Percentiles rank a stretch among this genome's conserved stretches.
Conservation (phyloP, 495 filamentous ascomycete genomes). For the Penicillium macrosclerotiorum region DNA sequence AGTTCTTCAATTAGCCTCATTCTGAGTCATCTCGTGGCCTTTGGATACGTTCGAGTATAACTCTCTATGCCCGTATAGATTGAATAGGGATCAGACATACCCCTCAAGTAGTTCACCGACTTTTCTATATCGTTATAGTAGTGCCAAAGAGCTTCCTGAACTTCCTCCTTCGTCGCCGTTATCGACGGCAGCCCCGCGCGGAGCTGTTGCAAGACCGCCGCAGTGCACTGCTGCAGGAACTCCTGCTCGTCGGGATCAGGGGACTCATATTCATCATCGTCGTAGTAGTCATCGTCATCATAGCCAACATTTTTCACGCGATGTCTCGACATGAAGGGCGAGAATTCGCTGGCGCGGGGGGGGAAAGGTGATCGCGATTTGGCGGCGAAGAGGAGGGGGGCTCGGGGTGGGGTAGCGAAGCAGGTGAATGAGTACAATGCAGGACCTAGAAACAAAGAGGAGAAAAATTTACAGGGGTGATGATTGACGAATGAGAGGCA, state of each 20-base stretch:
- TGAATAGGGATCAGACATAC: constrained; percentile 38
- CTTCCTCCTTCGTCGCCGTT: constrained; percentile 54
- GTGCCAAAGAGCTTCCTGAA: constrained; percentile 89
- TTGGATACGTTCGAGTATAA: too few species aligned
- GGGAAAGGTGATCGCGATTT: constrained; percentile 5
- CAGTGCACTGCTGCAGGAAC: constrained; percentile 37
- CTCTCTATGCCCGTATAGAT: not conserved
- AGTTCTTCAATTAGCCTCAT: not conserved
- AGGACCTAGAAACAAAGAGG: not conserved
- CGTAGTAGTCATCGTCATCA: constrained; percentile 43
- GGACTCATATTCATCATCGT: constrained; percentile 44
- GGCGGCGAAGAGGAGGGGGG: constrained; percentile 3
- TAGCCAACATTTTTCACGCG: constrained; percentile 47
- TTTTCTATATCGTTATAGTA: constrained; percentile 94
- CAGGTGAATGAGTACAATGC: not conserved
- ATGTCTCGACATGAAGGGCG: constrained; percentile 42
- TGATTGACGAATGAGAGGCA: not conserved
- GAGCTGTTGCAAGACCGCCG: constrained; percentile 38
- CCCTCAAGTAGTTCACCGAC: constrained; percentile 71
- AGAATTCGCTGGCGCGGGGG: not conserved
- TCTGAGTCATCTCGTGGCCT: constrained; percentile 1
- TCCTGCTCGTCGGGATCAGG: constrained; percentile 47
- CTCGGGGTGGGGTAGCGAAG: not conserved
- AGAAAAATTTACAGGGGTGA: not conserved
- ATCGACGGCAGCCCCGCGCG: constrained; percentile 38